Evolutionary conservation across 192 early-diverging fungal genomes (phyloP).

Genomic region (Rhizophagus clarus): DNA sequence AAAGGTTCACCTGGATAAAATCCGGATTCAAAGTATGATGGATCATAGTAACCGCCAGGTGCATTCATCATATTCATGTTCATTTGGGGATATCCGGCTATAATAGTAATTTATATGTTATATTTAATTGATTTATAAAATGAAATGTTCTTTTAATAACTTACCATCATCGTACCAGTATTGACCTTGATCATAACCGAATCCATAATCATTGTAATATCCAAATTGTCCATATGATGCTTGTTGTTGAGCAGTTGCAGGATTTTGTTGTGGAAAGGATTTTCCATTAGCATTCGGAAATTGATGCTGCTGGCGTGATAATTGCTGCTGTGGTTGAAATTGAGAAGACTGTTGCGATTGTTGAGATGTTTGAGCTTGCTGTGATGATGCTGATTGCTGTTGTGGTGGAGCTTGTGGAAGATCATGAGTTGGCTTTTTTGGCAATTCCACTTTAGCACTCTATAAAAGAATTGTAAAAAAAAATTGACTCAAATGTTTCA

Average conservation of each 20-base stretch:
- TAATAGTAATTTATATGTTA: too few relatives aligned
- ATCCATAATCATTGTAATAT: constrained; percentile 31
- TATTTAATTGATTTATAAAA: neutral
- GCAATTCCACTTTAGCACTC: constrained; percentile 2
- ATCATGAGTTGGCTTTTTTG: constrained; percentile 6
- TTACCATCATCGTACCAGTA: constrained; percentile 32
- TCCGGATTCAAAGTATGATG: constrained; percentile 23
- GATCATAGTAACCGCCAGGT: constrained; percentile 12
- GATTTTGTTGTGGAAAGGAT: neutral
- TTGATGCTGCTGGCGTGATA: constrained; percentile 8
- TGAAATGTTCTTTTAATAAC: neutral
- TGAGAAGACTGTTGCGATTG: constrained; percentile 15
- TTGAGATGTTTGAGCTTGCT: constrained; percentile 15
- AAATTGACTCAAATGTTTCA: neutral
- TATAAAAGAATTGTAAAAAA: neutral
- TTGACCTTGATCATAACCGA: constrained; percentile 25
- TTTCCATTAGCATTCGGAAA: constrained; percentile 8
- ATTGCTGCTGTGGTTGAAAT: constrained; percentile 8
- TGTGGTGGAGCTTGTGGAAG: neutral
- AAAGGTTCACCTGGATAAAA: constrained; percentile 23
- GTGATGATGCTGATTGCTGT: neutral
- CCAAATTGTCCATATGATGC: constrained; percentile 20
- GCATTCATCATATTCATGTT: constrained; percentile 26
- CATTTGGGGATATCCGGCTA: constrained; percentile 15
- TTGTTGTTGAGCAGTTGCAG: constrained; percentile 1